phyloP scores from a whole-genome alignment of 1,284 basidiomycete species.

The Ganoderma sinense region DNA sequence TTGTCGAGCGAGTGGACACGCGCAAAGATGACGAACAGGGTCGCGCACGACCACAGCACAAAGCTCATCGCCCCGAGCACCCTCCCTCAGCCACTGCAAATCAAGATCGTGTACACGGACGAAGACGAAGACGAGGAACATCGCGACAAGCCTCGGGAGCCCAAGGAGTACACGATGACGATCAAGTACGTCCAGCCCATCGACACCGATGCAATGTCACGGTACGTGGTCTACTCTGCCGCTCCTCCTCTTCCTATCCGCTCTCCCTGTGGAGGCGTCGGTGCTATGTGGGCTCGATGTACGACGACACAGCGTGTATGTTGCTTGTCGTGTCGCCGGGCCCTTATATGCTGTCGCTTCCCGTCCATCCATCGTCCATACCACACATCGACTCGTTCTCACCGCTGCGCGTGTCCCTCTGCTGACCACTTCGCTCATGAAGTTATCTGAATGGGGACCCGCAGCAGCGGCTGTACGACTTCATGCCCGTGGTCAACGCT shows the following conservation, averaged over 20 bases:
- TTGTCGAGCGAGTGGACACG: slow-evolving; percentile 59
- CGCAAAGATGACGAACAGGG: slow-evolving; percentile 56
- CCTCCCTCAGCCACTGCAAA: slow-evolving; percentile 64
- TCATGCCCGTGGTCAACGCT: slow-evolving; percentile 73
- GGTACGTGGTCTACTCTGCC: slow-evolving; percentile 46
- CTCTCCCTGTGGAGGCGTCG: slow-evolving; percentile 23
- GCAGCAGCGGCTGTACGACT: slow-evolving; percentile 68
- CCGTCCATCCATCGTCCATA: slow-evolving; percentile 21
- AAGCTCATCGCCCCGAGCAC: slow-evolving; percentile 67
- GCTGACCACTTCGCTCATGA: slow-evolving; percentile 21
- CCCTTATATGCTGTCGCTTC: slow-evolving; percentile 31
- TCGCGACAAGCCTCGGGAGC: slow-evolving; percentile 33
- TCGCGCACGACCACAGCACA: slow-evolving; percentile 74
- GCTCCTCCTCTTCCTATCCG: neutral
- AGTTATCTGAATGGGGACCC: slow-evolving; percentile 70
- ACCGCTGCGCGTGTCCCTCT: slow-evolving; percentile 24
- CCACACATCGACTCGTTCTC: slow-evolving; percentile 1
- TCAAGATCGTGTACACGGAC: slow-evolving; percentile 67
- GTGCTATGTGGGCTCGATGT: slow-evolving; percentile 29
- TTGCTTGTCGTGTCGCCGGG: slow-evolving; percentile 22
- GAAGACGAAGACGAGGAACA: slow-evolving; percentile 64
- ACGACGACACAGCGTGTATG: slow-evolving; percentile 12
- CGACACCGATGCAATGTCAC: slow-evolving; percentile 62
- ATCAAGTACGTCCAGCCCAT: slow-evolving; percentile 66
- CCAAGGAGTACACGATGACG: slow-evolving; percentile 67